Evolutionary conservation across 169 alveolate genomes (phyloP).

Genomic region (Eimeria acervulina): DNA sequence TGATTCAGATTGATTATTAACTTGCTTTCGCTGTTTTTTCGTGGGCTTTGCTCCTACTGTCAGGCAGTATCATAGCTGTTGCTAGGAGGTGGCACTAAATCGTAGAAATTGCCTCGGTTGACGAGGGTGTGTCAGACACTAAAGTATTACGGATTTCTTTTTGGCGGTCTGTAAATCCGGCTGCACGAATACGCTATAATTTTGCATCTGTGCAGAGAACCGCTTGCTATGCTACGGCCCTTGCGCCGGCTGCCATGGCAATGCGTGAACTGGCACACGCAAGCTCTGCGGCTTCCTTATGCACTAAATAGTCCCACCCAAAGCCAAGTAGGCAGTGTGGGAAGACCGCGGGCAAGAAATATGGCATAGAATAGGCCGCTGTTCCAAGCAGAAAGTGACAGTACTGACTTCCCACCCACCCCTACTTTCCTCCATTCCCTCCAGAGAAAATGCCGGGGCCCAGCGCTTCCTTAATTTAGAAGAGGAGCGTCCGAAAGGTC

Average conservation of each 20-base stretch:
- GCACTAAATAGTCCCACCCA: constrained; percentile 70
- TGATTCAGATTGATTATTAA: background rate
- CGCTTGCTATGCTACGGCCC: background rate
- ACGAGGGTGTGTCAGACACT: constrained; percentile 14
- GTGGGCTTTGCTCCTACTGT: background rate
- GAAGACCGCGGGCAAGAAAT: background rate
- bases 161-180: background rate
- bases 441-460: background rate
- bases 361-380: background rate
- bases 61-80: background rate
- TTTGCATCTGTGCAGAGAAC: constrained; percentile 15
- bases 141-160: background rate
- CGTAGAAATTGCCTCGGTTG: background rate
- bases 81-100: background rate
- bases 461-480: constrained; percentile 79
- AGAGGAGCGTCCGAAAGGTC: constrained; percentile 90
- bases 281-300: background rate
- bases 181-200: constrained; percentile 1
- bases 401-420: background rate
- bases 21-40: background rate
- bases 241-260: background rate
- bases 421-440: background rate
- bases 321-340: background rate
- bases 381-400: background rate
- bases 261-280: background rate